These are phyloP conservation scores for Pyrus hybrid DNA, from an alignment of 331 rosid species.

Conservation along the genomic window DNA sequence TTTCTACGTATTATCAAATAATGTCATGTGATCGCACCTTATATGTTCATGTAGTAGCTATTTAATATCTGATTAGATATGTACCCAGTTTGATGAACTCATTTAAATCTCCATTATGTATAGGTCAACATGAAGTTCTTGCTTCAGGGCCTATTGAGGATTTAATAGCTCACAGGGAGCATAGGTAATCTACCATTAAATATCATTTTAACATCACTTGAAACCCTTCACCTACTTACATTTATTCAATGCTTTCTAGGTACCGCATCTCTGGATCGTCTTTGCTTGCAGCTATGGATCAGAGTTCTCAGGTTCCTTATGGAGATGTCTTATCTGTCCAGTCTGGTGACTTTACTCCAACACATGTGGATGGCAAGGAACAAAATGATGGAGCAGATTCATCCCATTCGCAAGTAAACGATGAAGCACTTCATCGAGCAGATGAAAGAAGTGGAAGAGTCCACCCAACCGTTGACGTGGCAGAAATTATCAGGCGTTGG, in stretches of 20 bases:
- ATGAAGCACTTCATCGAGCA: conserved; percentile 50
- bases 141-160: conserved; percentile 99
- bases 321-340: conserved; percentile 57
- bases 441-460: conserved; percentile 84
- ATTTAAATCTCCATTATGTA: background rate
- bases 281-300: conserved; percentile 98
- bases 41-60: background rate
- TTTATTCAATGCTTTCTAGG: conserved; percentile 39
- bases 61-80: background rate
- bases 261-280: conserved; percentile 98
- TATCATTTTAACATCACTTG: conserved; percentile 4
- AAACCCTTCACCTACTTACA: conserved; percentile 9
- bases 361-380: conserved; percentile 51
- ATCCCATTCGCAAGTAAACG: conserved; percentile 33
- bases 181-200: conserved; percentile 52
- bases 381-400: conserved; percentile 54
- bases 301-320: conserved; percentile 86
- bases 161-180: conserved; percentile 94
- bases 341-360: conserved; percentile 39
- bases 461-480: conserved; percentile 80
- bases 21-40: background rate
- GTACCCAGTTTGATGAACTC: background rate
- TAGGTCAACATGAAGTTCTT: conserved; percentile 97
- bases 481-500: conserved; percentile 98
- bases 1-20: background rate